Percentiles rank a stretch among this genome's conserved stretches.
phyloP scores from a whole-genome alignment of 2,329 filamentous ascomycete species.

The Fusarium miscanthi region DNA sequence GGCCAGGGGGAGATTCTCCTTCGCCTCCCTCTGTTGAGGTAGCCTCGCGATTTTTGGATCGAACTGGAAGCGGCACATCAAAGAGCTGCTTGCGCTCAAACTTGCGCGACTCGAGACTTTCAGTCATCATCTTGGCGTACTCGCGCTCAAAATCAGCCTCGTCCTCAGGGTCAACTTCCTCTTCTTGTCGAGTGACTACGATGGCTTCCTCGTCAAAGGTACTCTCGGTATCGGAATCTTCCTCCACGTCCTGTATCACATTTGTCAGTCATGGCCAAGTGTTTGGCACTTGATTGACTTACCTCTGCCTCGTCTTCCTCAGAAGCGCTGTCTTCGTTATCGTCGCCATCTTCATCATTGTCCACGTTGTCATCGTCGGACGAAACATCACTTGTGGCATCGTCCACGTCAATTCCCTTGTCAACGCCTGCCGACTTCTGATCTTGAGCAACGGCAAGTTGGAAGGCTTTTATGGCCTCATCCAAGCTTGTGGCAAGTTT shows the following conservation, averaged over 20 bases:
- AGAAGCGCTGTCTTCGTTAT: conserved; percentile 69
- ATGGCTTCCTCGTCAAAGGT: conserved; percentile 89
- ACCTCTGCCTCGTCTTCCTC: conserved; percentile 71
- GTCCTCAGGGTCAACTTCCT: conserved; percentile 89
- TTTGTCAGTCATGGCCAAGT: conserved; percentile 5
- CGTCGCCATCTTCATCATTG: conserved; percentile 72
- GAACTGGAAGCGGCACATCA: conserved; percentile 96
- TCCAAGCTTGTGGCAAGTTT: conserved; percentile 83
- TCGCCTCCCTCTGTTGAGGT: conserved; percentile 44
- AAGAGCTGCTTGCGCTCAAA: conserved; percentile 95
- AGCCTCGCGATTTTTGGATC: conserved; percentile 72
- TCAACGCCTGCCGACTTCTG: conserved; percentile 83
- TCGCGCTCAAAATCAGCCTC: conserved; percentile 98
- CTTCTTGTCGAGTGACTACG: conserved; percentile 89
- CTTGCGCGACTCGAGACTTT: conserved; percentile 94
- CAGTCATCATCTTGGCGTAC: conserved; percentile 97
- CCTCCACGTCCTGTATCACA: conserved; percentile 58
- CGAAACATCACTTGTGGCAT: conserved; percentile 74
- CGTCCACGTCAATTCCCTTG: conserved; percentile 76
- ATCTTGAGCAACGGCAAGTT: conserved; percentile 88
- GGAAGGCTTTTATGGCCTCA: conserved; percentile 85
- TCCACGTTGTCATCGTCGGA: conserved; percentile 82
- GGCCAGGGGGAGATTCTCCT: conserved; percentile 39
- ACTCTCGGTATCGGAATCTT: conserved; percentile 64
- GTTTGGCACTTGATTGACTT: conserved; percentile 9